Conservation (phyloP, 306 rosid genomes). For the Fagus crenata region DNA sequence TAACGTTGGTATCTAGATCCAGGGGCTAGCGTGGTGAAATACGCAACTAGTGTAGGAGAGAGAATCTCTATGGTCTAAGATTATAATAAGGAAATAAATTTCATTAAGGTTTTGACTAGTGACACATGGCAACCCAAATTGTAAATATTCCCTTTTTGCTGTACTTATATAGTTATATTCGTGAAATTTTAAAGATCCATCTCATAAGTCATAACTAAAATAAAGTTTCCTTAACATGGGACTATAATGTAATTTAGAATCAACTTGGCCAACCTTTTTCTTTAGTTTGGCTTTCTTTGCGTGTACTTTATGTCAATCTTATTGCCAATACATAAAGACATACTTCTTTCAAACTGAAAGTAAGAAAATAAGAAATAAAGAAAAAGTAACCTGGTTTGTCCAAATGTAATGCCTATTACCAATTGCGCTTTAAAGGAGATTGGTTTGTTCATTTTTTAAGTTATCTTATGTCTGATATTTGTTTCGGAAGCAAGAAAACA, state of each 20-base stretch:
- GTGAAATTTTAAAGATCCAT: neutral
- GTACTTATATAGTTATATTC: neutral
- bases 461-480: constrained; percentile 20
- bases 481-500: constrained; percentile 31
- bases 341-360: neutral
- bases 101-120: too few species aligned
- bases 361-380: neutral
- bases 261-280: too few species aligned
- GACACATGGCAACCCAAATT: neutral
- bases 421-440: neutral
- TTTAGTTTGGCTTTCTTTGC: constrained; percentile 22
- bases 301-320: constrained; percentile 27
- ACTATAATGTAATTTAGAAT: neutral
- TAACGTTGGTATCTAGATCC: too few species aligned
- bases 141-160: neutral
- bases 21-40: too few species aligned
- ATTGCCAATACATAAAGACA: constrained; percentile 9
- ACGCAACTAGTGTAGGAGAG: too few species aligned
- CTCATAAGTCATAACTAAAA: too few species aligned
- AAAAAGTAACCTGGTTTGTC: neutral
- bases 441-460: constrained; percentile 33
- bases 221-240: neutral
- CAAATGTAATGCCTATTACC: neutral
- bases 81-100: too few species aligned
- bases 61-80: too few species aligned